These are phyloP conservation scores for Epichloe hybrida DNA, from an alignment of 2,329 filamentous ascomycete genomes.

Conservation along the genomic window DNA sequence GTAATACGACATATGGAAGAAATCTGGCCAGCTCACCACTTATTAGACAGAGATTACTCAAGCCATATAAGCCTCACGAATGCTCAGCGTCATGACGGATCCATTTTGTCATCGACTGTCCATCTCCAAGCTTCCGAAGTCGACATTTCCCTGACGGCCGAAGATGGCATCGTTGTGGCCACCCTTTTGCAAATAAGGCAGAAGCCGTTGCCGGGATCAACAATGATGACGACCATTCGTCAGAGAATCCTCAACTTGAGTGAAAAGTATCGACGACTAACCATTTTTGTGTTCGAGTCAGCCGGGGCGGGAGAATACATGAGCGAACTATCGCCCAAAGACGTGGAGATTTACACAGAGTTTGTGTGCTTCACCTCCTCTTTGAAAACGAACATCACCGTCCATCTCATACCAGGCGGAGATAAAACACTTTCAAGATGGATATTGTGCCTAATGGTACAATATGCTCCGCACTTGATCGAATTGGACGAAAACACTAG, in stretches of 20 bases:
- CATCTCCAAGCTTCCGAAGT: conserved; percentile 40
- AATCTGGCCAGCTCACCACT: conserved; percentile 32
- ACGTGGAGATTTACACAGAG: conserved; percentile 31
- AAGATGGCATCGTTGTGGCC: conserved; percentile 55
- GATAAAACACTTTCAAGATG: conserved; percentile 37
- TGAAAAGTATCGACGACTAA: conserved; percentile 49
- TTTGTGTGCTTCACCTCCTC: conserved; percentile 35
- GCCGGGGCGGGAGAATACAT: conserved; percentile 25
- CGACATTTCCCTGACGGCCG: conserved; percentile 59
- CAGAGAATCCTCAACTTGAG: conserved; percentile 40
- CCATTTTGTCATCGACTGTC: neutral
- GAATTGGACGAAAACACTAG: conserved; percentile 22
- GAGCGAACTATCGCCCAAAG: conserved; percentile 24
- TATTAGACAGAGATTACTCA: conserved; percentile 48
- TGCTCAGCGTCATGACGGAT: conserved; percentile 18
- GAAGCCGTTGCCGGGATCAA: conserved; percentile 43
- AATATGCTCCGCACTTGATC: conserved; percentile 19
- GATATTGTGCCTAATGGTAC: conserved; percentile 38
- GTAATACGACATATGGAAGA: conserved; percentile 37
- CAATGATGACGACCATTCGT: conserved; percentile 32
- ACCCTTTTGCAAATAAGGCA: conserved; percentile 62
- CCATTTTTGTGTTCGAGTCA: conserved; percentile 53
- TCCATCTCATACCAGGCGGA: conserved; percentile 37
- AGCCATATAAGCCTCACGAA: conserved; percentile 10
- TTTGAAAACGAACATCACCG: conserved; percentile 24